phyloP scores from a whole-genome alignment of 768 basidiomycete species.

The Suillus placidus region DNA sequence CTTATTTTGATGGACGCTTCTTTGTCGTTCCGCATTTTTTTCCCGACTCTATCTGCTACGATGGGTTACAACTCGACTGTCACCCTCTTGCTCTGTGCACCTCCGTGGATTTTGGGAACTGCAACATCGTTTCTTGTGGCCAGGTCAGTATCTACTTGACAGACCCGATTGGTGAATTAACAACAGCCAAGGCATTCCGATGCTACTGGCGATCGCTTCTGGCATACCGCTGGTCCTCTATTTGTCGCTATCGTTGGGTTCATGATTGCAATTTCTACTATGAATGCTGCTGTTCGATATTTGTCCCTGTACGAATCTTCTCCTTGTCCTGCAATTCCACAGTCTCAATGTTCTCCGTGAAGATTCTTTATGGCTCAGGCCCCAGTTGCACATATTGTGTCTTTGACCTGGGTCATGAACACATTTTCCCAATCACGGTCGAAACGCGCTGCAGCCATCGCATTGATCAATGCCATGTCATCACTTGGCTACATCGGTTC shows the following conservation, averaged over 20 bases:
- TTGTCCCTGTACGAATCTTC: conserved; percentile 53
- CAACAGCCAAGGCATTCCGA: conserved; percentile 63
- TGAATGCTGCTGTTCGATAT: conserved; percentile 64
- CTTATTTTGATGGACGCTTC: conserved; percentile 58
- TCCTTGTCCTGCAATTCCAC: not conserved
- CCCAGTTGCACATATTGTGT: conserved; percentile 68
- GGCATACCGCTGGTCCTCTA: conserved; percentile 61
- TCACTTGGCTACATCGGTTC: conserved; percentile 82
- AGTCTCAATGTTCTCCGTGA: not conserved
- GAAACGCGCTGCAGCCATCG: conserved; percentile 84
- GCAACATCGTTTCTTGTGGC: conserved; percentile 55
- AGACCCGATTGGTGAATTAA: conserved; percentile 4
- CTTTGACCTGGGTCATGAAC: conserved; percentile 55
- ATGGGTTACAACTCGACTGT: conserved; percentile 64
- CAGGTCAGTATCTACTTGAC: conserved; percentile 36
- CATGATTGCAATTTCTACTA: conserved; percentile 60
- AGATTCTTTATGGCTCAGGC: conserved; percentile 79
- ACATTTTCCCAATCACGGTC: conserved; percentile 73
- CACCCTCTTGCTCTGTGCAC: conserved; percentile 73
- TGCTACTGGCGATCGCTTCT: conserved; percentile 66
- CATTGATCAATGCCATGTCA: conserved; percentile 76
- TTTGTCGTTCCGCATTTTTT: conserved; percentile 76
- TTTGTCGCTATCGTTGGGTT: conserved; percentile 69
- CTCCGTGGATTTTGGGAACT: conserved; percentile 69
- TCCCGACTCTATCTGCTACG: conserved; percentile 74